Evolutionary conservation across 495 filamentous ascomycete species (phyloP).

Genomic region (Lepidopterella palustris): DNA sequence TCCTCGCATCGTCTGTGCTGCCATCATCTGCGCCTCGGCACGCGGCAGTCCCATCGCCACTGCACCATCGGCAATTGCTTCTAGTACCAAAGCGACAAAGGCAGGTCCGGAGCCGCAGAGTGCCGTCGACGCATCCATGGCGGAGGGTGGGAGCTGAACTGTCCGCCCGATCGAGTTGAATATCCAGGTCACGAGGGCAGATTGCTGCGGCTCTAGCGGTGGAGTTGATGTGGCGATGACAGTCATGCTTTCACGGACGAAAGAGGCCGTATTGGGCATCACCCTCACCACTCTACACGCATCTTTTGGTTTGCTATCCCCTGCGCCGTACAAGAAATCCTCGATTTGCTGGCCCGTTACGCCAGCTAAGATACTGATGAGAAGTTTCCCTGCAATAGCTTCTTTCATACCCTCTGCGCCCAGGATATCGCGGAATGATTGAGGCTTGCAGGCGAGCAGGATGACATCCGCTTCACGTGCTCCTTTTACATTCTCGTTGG

Average conservation of each 20-base stretch:
- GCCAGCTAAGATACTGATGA: constrained; percentile 83
- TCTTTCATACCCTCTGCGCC: constrained; percentile 55
- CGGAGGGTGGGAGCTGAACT: constrained; percentile 53
- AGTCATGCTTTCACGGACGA: constrained; percentile 74
- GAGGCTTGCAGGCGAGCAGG: constrained; percentile 71
- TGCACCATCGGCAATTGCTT: constrained; percentile 69
- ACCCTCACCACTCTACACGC: constrained; percentile 58
- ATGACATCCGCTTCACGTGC: constrained; percentile 56
- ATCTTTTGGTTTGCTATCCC: constrained; percentile 25
- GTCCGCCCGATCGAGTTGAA: constrained; percentile 66
- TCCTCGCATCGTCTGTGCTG: constrained; percentile 71
- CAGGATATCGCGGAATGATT: constrained; percentile 61
- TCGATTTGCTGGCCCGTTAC: constrained; percentile 60
- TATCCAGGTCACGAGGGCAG: constrained; percentile 64
- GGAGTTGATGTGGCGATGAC: constrained; percentile 60
- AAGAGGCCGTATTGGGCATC: constrained; percentile 70
- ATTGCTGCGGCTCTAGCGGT: constrained; percentile 46
- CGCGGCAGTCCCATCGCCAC: constrained; percentile 76
- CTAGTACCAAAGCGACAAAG: constrained; percentile 70
- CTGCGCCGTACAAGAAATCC: constrained; percentile 46
- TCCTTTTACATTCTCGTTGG: constrained; percentile 54
- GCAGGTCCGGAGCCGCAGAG: constrained; percentile 74
- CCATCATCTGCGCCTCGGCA: constrained; percentile 71
- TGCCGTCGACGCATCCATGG: constrained; percentile 70
- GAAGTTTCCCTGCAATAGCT: constrained; percentile 67